Percentiles rank a stretch among this genome's conserved stretches.
Conservation (phyloP, 345 rosid genomes). For the Pugionium cornutum region DNA sequence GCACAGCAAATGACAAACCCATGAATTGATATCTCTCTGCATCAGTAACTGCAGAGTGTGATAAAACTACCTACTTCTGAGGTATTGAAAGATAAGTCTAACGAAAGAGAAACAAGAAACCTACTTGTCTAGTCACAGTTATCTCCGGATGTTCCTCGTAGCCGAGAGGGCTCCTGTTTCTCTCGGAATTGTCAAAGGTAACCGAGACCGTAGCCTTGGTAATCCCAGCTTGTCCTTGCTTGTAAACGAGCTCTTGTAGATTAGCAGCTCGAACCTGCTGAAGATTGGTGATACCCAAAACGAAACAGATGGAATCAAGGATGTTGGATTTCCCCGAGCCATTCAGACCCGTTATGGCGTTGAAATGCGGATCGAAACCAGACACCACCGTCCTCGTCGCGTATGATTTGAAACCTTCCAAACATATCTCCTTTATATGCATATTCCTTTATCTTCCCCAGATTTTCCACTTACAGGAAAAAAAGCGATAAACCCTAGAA, state of each 20-base stretch:
- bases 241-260: conserved; percentile 97
- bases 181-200: conserved; percentile 81
- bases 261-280: conserved; percentile 98
- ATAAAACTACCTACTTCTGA: not conserved
- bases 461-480: not conserved
- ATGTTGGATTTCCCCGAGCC: conserved; percentile 99
- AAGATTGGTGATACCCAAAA: conserved; percentile 93
- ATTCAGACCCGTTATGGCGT: conserved; percentile 93
- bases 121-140: conserved; percentile 88
- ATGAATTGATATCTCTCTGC: not conserved
- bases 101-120: conserved; percentile 6
- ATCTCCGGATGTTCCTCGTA: conserved; percentile 85
- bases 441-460: conserved; percentile 41
- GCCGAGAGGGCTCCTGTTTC: conserved; percentile 82
- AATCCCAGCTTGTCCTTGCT: conserved; percentile 99
- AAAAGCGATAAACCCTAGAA: conserved; percentile 19
- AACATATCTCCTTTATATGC: conserved; percentile 83
- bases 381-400: conserved; percentile 93
- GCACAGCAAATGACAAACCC: not conserved
- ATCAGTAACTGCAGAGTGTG: not conserved
- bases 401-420: conserved; percentile 96
- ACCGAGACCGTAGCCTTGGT: conserved; percentile 93
- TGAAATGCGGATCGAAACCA: conserved; percentile 91
- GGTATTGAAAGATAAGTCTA: not conserved
- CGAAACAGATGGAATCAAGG: conserved; percentile 96